Evolutionary conservation across 192 early-diverging fungal species (phyloP).

Genomic region (Podila clonocystis): DNA sequence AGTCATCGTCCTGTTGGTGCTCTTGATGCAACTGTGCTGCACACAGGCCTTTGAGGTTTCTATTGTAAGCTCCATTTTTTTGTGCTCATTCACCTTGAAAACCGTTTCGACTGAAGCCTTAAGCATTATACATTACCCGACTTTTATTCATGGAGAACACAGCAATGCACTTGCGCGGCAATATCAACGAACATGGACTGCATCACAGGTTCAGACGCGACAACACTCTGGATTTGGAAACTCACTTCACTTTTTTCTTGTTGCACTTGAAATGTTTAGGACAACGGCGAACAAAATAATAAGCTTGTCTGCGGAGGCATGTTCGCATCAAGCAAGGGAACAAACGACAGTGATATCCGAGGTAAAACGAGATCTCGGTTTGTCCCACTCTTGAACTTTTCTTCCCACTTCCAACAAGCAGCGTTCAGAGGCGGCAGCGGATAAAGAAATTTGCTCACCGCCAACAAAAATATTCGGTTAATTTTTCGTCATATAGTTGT

Average conservation of each 20-base stretch:
- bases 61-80: conserved; percentile 12
- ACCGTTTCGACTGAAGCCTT: no score
- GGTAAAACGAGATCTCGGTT: conserved; percentile 6
- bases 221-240: no score
- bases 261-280: conserved; percentile 5
- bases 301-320: conserved; percentile 22
- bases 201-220: no score
- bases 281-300: conserved; percentile 6
- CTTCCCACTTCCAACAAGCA: background rate
- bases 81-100: background rate
- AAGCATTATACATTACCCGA: no score
- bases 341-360: conserved; percentile 33
- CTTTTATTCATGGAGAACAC: background rate
- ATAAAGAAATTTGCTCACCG: background rate
- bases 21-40: conserved; percentile 18
- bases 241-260: background rate
- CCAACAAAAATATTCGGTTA: background rate
- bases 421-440: background rate
- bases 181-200: no score
- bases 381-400: background rate
- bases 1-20: conserved; percentile 8
- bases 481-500: conserved; percentile 16
- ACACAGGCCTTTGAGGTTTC: conserved; percentile 33
- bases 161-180: background rate
- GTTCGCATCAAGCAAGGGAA: conserved; percentile 22